Conservation (phyloP, 805 yeast genomes). For the Suhomyces sp. region DNA sequence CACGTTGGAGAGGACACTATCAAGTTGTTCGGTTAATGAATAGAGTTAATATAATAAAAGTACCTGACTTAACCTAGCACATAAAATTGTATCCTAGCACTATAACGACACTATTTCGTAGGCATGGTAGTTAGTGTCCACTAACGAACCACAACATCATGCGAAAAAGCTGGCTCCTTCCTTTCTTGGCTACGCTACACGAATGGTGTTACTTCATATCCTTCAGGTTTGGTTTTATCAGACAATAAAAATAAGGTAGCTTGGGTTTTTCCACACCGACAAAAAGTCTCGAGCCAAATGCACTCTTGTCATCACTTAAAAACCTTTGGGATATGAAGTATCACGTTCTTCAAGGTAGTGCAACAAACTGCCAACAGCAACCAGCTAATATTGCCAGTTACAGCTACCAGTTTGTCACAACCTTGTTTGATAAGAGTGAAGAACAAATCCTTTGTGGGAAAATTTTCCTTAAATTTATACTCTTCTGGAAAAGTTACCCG, state of each 20-base stretch:
- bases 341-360: neutral
- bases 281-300: slow-evolving; percentile 98
- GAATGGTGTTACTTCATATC: neutral
- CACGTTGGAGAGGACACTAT: slow-evolving; percentile 26
- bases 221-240: slow-evolving; percentile 32
- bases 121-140: neutral
- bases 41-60: neutral
- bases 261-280: slow-evolving; percentile 98
- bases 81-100: neutral
- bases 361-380: neutral
- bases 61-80: neutral
- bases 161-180: neutral
- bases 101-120: neutral
- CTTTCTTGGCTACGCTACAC: neutral
- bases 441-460: neutral
- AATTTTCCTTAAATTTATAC: neutral
- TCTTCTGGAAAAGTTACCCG: neutral
- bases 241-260: slow-evolving; percentile 85
- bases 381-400: neutral
- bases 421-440: neutral
- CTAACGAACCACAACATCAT: neutral
- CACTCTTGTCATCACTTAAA: slow-evolving; percentile 88
- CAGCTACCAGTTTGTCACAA: neutral
- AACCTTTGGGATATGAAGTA: neutral
- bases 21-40: slow-evolving; percentile 32